Base-by-base conservation (phyloP, 2,329 filamentous ascomycete genomes). In the Stachybotrys chartarum region DNA sequence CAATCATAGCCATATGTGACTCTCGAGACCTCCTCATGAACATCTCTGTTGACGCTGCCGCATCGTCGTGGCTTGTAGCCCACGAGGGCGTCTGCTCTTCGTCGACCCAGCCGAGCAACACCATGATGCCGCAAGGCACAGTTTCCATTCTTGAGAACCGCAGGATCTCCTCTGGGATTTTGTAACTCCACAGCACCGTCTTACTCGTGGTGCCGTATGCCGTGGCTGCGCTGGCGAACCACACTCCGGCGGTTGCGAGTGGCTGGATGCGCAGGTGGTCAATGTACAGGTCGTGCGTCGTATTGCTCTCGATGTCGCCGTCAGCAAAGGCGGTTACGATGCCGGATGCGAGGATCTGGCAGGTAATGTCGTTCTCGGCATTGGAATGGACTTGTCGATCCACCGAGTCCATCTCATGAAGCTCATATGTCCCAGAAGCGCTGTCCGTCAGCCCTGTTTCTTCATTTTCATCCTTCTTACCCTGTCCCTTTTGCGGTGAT, bases 131-230 rank as follows among this genome's bases (percentile, higher is more conserved):
- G 61, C 82, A 84, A 0, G 82, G 82, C 1, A 86, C 75, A 0
- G 78, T 78, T 17, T 78, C 76, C 32, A 73, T 75, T 8, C 77
- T 72, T 3, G 79, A 68, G 56, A 85, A 81, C 1, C 69, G 58
- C 1, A 83, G 61, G 5, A 84, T 67, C 3, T 76, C 73, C 18
- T 78, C 72, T 0, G 82, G 80, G 50, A 84, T 82, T 55, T 76
- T 75, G 69, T 83, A 84, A 63, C 79, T 81, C 82, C 82, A 85
- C 3, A 85, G 71, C 10, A 83, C 73, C 1, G 81, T 83, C 59
- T 79, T 75, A 52, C 73, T 78, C 0, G 76, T 73, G 1, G 78
- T 81, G 18, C 78, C 78, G 56, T 79, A 78, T 0, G 82, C 82
- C 1, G 82, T 85, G 1, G 75, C 75, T 1, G 76, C 77, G 56